Evolutionary conservation across 2,329 filamentous ascomycete species (phyloP).

Genomic region (Metarhizium guizhouense): DNA sequence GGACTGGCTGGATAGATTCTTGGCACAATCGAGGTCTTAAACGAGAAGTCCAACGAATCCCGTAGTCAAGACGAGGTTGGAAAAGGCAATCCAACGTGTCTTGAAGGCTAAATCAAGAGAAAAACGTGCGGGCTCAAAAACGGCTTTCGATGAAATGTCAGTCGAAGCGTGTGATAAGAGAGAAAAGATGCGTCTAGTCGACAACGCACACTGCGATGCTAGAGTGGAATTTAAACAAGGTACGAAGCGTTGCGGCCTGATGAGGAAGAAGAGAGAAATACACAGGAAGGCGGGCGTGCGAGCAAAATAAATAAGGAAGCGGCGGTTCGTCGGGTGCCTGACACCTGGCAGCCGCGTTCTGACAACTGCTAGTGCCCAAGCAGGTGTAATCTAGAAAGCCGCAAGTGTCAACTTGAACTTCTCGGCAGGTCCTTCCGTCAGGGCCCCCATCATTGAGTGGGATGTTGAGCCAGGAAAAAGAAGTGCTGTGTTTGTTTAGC

Average conservation of each 20-base stretch:
- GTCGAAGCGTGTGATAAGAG: background rate
- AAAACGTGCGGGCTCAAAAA: background rate
- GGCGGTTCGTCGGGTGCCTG: background rate
- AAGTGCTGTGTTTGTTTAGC: background rate
- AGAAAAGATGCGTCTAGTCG: background rate
- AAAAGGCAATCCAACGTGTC: background rate
- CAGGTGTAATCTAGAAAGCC: background rate
- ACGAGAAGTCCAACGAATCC: background rate
- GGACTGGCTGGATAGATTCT: background rate
- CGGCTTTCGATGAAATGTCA: background rate
- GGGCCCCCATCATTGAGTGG: no score
- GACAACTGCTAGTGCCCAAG: background rate
- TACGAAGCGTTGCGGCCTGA: background rate
- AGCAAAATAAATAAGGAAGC: background rate
- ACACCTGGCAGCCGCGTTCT: background rate
- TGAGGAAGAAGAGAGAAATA: background rate
- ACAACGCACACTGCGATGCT: background rate
- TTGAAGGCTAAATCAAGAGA: background rate
- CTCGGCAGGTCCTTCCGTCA: no score
- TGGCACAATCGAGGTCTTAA: background rate
- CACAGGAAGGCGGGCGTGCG: background rate
- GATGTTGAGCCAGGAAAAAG: background rate
- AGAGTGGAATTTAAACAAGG: background rate
- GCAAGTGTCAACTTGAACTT: background rate
- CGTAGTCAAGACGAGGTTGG: background rate